Evolutionary conservation across 495 filamentous ascomycete genomes (phyloP), one percentile per base, ranked within the genome.

Genomic region (Podospora appendiculata): DNA sequence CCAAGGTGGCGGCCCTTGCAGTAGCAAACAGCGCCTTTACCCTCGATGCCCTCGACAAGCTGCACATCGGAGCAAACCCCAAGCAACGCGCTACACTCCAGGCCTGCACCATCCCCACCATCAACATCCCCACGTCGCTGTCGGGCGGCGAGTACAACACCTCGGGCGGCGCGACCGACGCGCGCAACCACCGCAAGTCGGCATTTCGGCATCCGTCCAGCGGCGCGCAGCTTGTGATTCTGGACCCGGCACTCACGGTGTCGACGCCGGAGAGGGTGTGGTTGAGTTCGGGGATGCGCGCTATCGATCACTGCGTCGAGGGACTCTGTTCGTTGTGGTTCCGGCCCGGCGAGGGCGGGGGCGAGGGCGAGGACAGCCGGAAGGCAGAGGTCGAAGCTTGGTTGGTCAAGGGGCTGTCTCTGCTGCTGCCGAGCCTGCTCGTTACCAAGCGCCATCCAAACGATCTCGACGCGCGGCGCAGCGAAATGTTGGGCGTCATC

Each of bases 301-400:
- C 77, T 8, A 74, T 87, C 4, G 84, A 87, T 53, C 82, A 87
- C 54, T 86, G 82, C 57, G 72, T 84, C 9, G 83, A 87, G 61
- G 71, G 74, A 0, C 59, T 80, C 6, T 84, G 78, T 45, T 76
- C 73, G 0, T 48, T 69, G 35, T 50, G 61, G 14, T 64, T 55
- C 38, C 43, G 49, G n/a, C 59, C 13, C 10, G 7, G 44, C 51
- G 36, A 72, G 59, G 9, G 44, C 62, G 25, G 5, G 25, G 12
- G 58, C 61, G 39, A 75, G 73, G 53, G 54, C 60, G 11, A 43
- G 32, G 17, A 46, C 17, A 32, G 4, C 13, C 9, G 33, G 35
- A 38, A 8, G 36, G 48, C 14, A 10, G 49, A 34, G 33, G 40
- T 39, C 16, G 57, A 59, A 16, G 16, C 33, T 18, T 8, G 64